A percentile compares a stretch with the other conserved stretches of the same genome.
Evolutionary conservation across 805 yeast species (phyloP).

Genomic region (Candida morakotiae): DNA sequence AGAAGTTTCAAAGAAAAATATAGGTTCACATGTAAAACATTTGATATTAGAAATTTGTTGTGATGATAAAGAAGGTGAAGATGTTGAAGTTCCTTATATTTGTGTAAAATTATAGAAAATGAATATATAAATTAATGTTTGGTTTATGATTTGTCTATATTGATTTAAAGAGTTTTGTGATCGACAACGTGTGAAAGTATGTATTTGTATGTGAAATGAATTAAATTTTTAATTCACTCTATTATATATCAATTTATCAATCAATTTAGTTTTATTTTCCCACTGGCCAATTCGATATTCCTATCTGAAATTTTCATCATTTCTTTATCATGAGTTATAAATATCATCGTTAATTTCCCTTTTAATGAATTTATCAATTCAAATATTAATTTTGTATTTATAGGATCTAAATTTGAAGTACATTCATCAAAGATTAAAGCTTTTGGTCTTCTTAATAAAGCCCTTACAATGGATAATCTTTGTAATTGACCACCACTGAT

Average conservation of each 20-base stretch:
- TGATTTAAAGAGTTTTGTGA: too few relatives aligned
- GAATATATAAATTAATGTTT: background rate
- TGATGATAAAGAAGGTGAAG: constrained; percentile 90
- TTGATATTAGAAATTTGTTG: constrained; percentile 87
- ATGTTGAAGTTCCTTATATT: constrained; percentile 90
- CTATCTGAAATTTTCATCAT: constrained; percentile 59
- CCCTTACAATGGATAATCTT: constrained; percentile 79
- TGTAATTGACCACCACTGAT: constrained; percentile 93
- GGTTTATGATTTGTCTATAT: too few relatives aligned
- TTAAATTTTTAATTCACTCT: too few relatives aligned
- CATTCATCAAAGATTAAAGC: constrained; percentile 81
- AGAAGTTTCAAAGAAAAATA: constrained; percentile 77
- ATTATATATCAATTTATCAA: background rate
- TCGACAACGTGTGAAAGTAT: too few relatives aligned
- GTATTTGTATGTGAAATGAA: too few relatives aligned
- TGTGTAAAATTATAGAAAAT: constrained; percentile 43
- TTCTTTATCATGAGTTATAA: constrained; percentile 72
- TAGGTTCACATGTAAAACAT: constrained; percentile 69
- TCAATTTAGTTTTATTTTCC: constrained; percentile 36
- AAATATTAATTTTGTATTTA: constrained; percentile 49
- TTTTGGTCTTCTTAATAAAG: constrained; percentile 63
- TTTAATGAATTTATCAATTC: constrained; percentile 40
- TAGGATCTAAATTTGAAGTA: constrained; percentile 80
- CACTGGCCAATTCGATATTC: constrained; percentile 46
- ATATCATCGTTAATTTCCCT: constrained; percentile 39